Evolutionary conservation across 768 basidiomycete genomes (phyloP), one percentile per base, ranked within the genome.

Genomic region (Boletus barrowsii): DNA sequence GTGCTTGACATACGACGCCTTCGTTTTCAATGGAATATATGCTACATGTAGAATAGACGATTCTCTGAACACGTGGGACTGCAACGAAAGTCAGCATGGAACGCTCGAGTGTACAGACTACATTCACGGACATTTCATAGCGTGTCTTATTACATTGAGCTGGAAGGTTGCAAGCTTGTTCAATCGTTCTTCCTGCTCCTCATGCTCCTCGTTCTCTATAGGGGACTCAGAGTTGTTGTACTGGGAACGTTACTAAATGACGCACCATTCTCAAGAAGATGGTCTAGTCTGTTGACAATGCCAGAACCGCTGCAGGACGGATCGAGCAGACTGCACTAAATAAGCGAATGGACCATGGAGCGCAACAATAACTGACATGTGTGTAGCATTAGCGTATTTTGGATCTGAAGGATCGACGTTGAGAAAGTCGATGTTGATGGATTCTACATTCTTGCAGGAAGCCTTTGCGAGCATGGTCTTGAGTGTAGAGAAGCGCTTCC

Each of bases 21-120:
- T 99, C 97, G 70, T 99, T 95, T 67, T 99, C 97, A 40, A 80
- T 81, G 14, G 89, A 82, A 70, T 98, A 88, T 44, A 97, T 77
- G 58, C 93, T 97, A 68, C 96, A 99, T n/a, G 97, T 99, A 22
- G 95, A 98, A 71, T 99, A 98, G 26, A 94, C 94, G 62, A 99
- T 92, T 62, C 82, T 84, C 54, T 78, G 72, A 35, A 86, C 90
- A 39, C 77, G 76, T 2, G 91, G 86, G 70, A 95, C 93, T 96
- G 59, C 18, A 47, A 26, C 39, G 40, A 29, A 40, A 30, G 45
- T 53, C 35, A 68, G 57, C 35, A 26, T 47, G 47, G 50, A 55
- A 45, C 13, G 20, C 49, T 11, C 29, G 22, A 32, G 36, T 41
- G 30, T 50, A 51, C 51, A 50, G 41, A 41, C 10, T 18, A 66